phyloP scores from a whole-genome alignment of 2,329 filamentous ascomycete genomes.

The Neofusicoccum sp. region DNA sequence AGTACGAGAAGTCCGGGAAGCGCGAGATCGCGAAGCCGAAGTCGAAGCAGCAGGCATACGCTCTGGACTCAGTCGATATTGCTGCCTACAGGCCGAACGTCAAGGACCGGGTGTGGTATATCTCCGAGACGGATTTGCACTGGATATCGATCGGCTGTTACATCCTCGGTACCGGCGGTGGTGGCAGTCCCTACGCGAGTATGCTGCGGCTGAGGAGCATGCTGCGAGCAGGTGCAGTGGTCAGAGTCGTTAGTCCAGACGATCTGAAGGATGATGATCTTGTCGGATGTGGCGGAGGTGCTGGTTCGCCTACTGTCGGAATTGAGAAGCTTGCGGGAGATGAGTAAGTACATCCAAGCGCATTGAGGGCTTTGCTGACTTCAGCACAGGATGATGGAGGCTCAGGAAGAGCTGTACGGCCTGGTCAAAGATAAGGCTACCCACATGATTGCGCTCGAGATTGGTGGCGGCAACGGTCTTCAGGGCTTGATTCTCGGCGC shows the following conservation, averaged over 20 bases:
- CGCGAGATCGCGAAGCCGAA: not conserved
- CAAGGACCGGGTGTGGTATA: slow-evolving; percentile 53
- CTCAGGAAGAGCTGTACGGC: slow-evolving; percentile 36
- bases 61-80: slow-evolving; percentile 33
- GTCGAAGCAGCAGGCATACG: not conserved
- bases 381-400: slow-evolving; percentile 28
- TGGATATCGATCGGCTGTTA: slow-evolving; percentile 61
- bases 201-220: slow-evolving; percentile 48
- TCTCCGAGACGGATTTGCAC: slow-evolving; percentile 57
- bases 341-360: slow-evolving; percentile 31
- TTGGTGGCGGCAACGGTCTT: slow-evolving; percentile 22
- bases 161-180: slow-evolving; percentile 61
- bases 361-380: not conserved
- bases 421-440: slow-evolving; percentile 35
- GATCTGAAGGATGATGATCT: slow-evolving; percentile 41
- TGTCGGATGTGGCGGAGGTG: slow-evolving; percentile 45
- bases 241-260: slow-evolving; percentile 43
- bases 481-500: slow-evolving; percentile 40
- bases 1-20: not conserved
- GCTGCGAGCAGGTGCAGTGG: slow-evolving; percentile 34
- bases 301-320: slow-evolving; percentile 45
- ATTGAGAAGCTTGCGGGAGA: slow-evolving; percentile 40
- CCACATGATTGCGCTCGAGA: slow-evolving; percentile 20
- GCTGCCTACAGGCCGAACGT: slow-evolving; percentile 37
- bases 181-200: slow-evolving; percentile 56